phyloP scores from a whole-genome alignment of 2,329 filamentous ascomycete species.

The Elsinoe batatas region DNA sequence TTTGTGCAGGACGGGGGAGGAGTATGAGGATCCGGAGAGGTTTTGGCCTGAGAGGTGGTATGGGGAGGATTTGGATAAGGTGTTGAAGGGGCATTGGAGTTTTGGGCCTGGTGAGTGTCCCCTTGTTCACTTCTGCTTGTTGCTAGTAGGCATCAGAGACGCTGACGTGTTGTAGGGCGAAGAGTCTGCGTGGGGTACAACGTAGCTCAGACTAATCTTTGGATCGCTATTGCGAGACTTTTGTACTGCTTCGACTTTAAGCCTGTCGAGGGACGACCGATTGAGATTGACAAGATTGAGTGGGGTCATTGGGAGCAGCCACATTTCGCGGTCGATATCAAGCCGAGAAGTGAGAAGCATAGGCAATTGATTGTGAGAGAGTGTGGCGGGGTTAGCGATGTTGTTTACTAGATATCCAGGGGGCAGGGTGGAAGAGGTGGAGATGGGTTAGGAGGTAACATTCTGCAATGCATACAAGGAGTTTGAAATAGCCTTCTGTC shows the following conservation, averaged over 20 bases:
- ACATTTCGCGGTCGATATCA: slow-evolving; percentile 6
- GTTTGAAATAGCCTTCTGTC: background rate
- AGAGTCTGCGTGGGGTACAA: slow-evolving; percentile 11
- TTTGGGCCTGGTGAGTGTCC: slow-evolving; percentile 6
- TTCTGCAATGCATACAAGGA: background rate
- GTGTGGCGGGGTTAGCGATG: background rate
- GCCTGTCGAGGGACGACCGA: background rate
- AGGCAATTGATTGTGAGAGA: slow-evolving; percentile 7
- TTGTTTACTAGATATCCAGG: background rate
- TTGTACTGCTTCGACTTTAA: slow-evolving; percentile 13
- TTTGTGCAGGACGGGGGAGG: background rate
- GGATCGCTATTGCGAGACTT: slow-evolving; percentile 9
- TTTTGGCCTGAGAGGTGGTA: slow-evolving; percentile 6
- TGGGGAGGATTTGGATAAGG: slow-evolving; percentile 7
- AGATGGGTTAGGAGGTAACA: too few species aligned
- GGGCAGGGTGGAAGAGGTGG: too few species aligned
- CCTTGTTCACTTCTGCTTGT: too few species aligned
- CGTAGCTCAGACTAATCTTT: slow-evolving; percentile 9
- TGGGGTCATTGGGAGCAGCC: slow-evolving; percentile 1
- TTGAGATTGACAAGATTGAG: slow-evolving; percentile 11
- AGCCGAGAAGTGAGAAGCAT: slow-evolving; percentile 8
- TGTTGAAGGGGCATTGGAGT: slow-evolving; percentile 12
- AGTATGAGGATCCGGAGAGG: background rate
- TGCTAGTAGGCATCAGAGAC: background rate
- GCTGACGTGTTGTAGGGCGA: background rate